Evolutionary conservation across 2,329 filamentous ascomycete genomes (phyloP).

Genomic region (Stachybotrys chartarum): DNA sequence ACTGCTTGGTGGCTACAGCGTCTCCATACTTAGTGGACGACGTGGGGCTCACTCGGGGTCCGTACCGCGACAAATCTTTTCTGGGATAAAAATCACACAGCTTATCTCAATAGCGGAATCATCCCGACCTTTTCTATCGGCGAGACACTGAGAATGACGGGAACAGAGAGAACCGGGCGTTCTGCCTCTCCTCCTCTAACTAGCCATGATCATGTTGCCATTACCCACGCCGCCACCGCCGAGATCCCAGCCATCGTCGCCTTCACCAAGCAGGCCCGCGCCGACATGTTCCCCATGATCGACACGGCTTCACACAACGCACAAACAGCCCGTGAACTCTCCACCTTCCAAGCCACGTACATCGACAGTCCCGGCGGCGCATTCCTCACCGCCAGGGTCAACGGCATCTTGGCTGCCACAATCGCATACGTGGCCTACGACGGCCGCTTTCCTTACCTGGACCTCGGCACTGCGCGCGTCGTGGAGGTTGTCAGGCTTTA

Average conservation of each 20-base stretch:
- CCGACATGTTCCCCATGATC: slow-evolving; percentile 19
- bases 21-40: too few relatives aligned
- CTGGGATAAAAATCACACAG: too few relatives aligned
- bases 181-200: too few relatives aligned
- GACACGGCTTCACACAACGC: slow-evolving; percentile 9
- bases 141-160: too few relatives aligned
- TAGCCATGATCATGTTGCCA: slow-evolving; percentile 1
- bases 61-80: too few relatives aligned
- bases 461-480: slow-evolving; percentile 7
- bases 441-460: slow-evolving; percentile 13
- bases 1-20: too few relatives aligned
- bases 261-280: slow-evolving; percentile 15
- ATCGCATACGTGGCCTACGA: slow-evolving; percentile 18
- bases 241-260: slow-evolving; percentile 14
- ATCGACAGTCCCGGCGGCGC: slow-evolving; percentile 12
- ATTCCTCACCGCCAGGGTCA: slow-evolving; percentile 10
- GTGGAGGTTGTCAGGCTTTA: slow-evolving; percentile 20
- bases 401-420: slow-evolving; percentile 13
- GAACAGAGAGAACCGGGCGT: too few relatives aligned
- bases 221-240: slow-evolving; percentile 7
- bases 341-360: slow-evolving; percentile 12
- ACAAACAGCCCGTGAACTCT: slow-evolving; percentile 10
- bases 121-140: too few relatives aligned
- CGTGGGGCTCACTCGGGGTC: too few relatives aligned
- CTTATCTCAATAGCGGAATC: too few relatives aligned